phyloP scores from a whole-genome alignment of 495 filamentous ascomycete genomes.

The Rhypophila decipiens region DNA sequence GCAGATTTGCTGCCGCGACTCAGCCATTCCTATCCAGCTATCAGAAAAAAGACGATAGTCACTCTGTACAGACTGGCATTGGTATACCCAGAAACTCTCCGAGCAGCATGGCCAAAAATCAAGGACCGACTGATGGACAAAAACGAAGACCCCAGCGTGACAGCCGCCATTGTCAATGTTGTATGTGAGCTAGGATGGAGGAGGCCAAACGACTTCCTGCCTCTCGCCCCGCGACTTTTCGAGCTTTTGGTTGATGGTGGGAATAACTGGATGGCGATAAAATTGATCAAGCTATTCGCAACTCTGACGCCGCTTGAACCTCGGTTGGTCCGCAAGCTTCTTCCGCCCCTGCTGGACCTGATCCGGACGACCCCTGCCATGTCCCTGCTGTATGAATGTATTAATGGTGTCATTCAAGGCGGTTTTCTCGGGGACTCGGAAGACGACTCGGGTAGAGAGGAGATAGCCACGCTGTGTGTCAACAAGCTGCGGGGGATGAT shows the following conservation, averaged over 20 bases:
- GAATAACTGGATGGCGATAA: conserved; percentile 99
- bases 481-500: conserved; percentile 91
- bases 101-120: conserved; percentile 92
- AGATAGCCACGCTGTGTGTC: conserved; percentile 90
- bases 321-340: conserved; percentile 81
- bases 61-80: conserved; percentile 87
- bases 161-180: conserved; percentile 91
- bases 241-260: conserved; percentile 84
- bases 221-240: conserved; percentile 85
- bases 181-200: conserved; percentile 94
- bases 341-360: conserved; percentile 87
- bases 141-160: conserved; percentile 85
- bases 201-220: conserved; percentile 86
- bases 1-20: conserved; percentile 81
- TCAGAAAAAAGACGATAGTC: conserved; percentile 92
- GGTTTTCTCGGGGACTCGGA: conserved; percentile 80
- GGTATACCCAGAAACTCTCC: conserved; percentile 89
- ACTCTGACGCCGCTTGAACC: conserved; percentile 91
- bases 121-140: conserved; percentile 91
- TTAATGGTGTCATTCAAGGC: conserved; percentile 95
- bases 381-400: conserved; percentile 95
- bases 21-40: conserved; percentile 70
- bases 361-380: conserved; percentile 93
- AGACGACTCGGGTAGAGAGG: conserved; percentile 72
- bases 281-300: conserved; percentile 98